Conservation (phyloP, 108 stramenopile species). For the Fragilaria crotonensis region DNA sequence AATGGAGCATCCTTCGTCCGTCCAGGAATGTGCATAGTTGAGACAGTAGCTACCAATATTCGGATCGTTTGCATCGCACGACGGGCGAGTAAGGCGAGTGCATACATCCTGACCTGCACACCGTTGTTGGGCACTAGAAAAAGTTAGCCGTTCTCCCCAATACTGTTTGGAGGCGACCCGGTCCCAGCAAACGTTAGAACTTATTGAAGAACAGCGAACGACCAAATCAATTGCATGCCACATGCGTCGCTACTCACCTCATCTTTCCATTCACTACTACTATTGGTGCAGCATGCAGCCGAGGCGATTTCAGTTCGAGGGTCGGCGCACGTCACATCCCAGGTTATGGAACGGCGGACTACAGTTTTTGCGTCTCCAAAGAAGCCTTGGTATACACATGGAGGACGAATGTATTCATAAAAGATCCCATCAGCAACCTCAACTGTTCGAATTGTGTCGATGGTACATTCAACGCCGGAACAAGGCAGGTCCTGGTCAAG, state of each 20-base stretch:
- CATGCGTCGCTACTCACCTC: neutral
- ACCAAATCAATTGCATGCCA: neutral
- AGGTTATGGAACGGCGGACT: neutral
- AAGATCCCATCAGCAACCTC: conserved; percentile 35
- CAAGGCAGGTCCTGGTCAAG: neutral
- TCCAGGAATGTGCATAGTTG: neutral
- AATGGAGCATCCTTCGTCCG: conserved; percentile 3
- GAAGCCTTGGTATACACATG: conserved; percentile 59
- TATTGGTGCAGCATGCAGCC: neutral
- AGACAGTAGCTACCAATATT: neutral
- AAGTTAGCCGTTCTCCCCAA: conserved; percentile 5
- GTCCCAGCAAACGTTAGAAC: too few species aligned
- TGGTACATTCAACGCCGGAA: conserved; percentile 32
- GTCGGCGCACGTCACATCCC: conserved; percentile 28
- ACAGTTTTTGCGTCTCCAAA: conserved; percentile 42
- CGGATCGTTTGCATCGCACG: neutral
- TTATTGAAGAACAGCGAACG: neutral
- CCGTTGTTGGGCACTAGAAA: conserved; percentile 1
- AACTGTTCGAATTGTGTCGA: conserved; percentile 49
- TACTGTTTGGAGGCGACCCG: neutral
- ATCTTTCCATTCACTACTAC: conserved; percentile 10
- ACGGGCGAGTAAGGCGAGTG: neutral
- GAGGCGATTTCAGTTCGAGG: neutral
- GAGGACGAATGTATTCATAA: conserved; percentile 55
- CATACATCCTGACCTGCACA: neutral